A percentile compares a stretch with the other conserved stretches of the same genome.
Evolutionary conservation across 1,284 basidiomycete species (phyloP).

Genomic region (Cutaneotrichosporon cyanovorans): DNA sequence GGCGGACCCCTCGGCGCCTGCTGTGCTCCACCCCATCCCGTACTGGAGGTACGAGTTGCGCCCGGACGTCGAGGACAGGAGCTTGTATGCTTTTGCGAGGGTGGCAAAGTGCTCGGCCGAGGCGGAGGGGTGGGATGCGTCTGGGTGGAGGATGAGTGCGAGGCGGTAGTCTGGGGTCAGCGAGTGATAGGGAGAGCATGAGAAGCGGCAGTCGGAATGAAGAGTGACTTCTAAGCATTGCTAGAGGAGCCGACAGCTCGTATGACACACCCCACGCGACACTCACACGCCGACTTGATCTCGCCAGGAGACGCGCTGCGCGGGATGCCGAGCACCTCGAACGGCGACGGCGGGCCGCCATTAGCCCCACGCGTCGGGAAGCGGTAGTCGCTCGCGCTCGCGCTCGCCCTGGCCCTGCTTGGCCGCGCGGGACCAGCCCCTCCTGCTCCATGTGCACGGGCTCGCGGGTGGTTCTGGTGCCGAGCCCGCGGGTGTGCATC

Average conservation of each 20-base stretch:
- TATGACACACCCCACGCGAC: neutral
- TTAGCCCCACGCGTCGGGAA: conserved; percentile 27
- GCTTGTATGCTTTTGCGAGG: conserved; percentile 40
- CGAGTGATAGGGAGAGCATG: neutral
- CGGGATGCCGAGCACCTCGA: conserved; percentile 38
- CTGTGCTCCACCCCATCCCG: conserved; percentile 36
- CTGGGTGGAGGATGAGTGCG: conserved; percentile 43
- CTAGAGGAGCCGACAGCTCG: neutral
- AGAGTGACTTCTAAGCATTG: neutral
- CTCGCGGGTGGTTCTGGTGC: too few species aligned
- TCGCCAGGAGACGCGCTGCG: conserved; percentile 27
- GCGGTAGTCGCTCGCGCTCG: conserved; percentile 16
- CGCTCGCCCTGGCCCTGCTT: too few species aligned
- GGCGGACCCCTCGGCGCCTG: neutral
- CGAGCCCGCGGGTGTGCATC: neutral
- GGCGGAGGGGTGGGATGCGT: conserved; percentile 41
- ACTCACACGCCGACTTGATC: conserved; percentile 42
- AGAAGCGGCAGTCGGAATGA: neutral
- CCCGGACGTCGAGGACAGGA: conserved; percentile 30
- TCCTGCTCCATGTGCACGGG: neutral
- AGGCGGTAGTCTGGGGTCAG: conserved; percentile 38
- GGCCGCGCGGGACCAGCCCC: too few species aligned
- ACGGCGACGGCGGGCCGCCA: conserved; percentile 39
- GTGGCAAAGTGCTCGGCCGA: conserved; percentile 39
- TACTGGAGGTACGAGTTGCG: conserved; percentile 34